phyloP scores from a whole-genome alignment of 345 rosid species.

The Rhodamnia argentea region DNA sequence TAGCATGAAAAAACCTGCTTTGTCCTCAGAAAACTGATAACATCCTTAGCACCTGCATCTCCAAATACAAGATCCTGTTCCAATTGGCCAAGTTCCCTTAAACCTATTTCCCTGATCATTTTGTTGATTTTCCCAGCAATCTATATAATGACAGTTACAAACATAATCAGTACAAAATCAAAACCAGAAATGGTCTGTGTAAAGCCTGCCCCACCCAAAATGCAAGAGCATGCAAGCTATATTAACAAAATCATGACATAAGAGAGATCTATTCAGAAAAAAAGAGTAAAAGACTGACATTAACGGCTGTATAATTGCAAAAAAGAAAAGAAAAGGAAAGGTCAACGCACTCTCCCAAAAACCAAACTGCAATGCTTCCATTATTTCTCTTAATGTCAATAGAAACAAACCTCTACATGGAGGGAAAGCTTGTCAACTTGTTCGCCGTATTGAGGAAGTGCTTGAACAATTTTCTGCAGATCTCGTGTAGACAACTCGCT shows the following conservation, averaged over 20 bases:
- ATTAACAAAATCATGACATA: background rate
- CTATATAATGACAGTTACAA: slow-evolving; percentile 20
- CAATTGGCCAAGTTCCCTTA: slow-evolving; percentile 84
- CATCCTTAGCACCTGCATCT: slow-evolving; percentile 89
- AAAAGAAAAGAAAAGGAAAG: background rate
- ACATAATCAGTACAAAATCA: background rate
- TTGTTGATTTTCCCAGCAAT: slow-evolving; percentile 78
- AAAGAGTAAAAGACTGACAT: background rate
- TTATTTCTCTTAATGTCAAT: background rate
- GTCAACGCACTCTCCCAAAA: background rate
- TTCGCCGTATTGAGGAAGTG: slow-evolving; percentile 82
- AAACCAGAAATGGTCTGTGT: background rate
- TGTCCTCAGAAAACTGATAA: slow-evolving; percentile 65
- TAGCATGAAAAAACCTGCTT: slow-evolving; percentile 37
- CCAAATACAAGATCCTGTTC: slow-evolving; percentile 99
- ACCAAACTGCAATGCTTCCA: background rate
- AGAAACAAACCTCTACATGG: slow-evolving; percentile 75
- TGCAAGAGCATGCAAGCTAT: background rate
- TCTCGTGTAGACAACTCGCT: slow-evolving; percentile 86
- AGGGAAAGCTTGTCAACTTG: slow-evolving; percentile 76
- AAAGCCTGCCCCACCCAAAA: background rate
- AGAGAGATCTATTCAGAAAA: background rate
- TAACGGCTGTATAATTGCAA: background rate
- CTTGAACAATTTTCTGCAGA: slow-evolving; percentile 90
- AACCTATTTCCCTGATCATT: slow-evolving; percentile 53